A percentile compares a stretch with the other conserved stretches of the same genome.
phyloP scores from a whole-genome alignment of 1,284 basidiomycete genomes.

The Ustilago trichophora region DNA sequence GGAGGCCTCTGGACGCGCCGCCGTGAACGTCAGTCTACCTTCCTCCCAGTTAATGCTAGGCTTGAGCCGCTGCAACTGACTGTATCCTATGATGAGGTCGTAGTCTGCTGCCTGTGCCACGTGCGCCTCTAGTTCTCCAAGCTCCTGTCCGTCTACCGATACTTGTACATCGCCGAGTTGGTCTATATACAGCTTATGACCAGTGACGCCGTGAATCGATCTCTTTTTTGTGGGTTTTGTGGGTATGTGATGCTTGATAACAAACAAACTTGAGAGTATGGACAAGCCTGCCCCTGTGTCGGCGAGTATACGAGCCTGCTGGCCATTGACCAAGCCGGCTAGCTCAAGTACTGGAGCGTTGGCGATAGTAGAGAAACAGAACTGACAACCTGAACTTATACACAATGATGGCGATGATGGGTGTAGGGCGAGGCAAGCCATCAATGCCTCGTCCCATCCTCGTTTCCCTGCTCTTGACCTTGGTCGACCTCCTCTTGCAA shows the following conservation, averaged over 20 bases:
- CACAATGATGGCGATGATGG: background rate
- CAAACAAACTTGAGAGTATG: background rate
- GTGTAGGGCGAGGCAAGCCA: background rate
- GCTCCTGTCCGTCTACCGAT: background rate
- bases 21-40: too few relatives aligned
- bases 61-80: background rate
- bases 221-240: conserved; percentile 1
- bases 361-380: background rate
- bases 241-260: background rate
- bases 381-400: background rate
- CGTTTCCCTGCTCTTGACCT: background rate
- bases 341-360: background rate
- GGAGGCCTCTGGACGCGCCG: too few relatives aligned
- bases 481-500: too few relatives aligned
- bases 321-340: background rate
- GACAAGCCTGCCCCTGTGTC: background rate
- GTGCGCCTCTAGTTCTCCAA: background rate
- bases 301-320: background rate
- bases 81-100: background rate
- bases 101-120: background rate
- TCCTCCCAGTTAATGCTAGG: too few relatives aligned
- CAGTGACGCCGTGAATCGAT: background rate
- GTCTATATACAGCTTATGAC: background rate
- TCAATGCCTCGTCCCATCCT: background rate
- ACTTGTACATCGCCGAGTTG: background rate